These are phyloP conservation scores for Fusarium transvaalense DNA, from an alignment of 2,329 filamentous ascomycete species.

Conservation along the genomic window DNA sequence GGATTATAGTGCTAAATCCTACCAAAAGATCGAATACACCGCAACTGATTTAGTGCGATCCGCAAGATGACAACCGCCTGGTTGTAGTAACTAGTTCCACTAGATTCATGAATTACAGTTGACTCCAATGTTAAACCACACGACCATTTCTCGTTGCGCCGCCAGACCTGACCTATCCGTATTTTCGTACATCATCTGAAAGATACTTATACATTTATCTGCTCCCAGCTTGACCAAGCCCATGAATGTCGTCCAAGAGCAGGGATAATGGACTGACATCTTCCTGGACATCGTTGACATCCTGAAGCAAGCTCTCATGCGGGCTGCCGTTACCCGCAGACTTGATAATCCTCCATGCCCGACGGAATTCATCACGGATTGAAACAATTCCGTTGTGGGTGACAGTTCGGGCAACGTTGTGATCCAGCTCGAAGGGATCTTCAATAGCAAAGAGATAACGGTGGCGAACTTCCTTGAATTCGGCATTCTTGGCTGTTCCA, in stretches of 20 bases:
- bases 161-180: conserved; percentile 7
- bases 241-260: conserved; percentile 54
- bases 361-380: conserved; percentile 86
- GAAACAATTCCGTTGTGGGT: conserved; percentile 84
- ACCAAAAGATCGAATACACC: neutral
- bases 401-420: conserved; percentile 90
- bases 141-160: conserved; percentile 21
- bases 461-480: conserved; percentile 77
- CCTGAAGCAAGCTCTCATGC: conserved; percentile 65
- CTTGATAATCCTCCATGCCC: conserved; percentile 80
- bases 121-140: neutral
- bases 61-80: neutral
- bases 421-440: conserved; percentile 88
- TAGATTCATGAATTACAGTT: neutral
- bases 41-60: neutral
- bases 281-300: conserved; percentile 57
- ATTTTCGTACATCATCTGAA: conserved; percentile 24
- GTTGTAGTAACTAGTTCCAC: neutral
- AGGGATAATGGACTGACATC: conserved; percentile 43
- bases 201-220: conserved; percentile 31
- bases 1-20: neutral
- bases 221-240: conserved; percentile 22
- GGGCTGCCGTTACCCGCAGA: conserved; percentile 58
- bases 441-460: conserved; percentile 91
- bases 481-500: conserved; percentile 51